phyloP scores from a whole-genome alignment of 768 basidiomycete genomes.

The Kwoniella botswanensis region DNA sequence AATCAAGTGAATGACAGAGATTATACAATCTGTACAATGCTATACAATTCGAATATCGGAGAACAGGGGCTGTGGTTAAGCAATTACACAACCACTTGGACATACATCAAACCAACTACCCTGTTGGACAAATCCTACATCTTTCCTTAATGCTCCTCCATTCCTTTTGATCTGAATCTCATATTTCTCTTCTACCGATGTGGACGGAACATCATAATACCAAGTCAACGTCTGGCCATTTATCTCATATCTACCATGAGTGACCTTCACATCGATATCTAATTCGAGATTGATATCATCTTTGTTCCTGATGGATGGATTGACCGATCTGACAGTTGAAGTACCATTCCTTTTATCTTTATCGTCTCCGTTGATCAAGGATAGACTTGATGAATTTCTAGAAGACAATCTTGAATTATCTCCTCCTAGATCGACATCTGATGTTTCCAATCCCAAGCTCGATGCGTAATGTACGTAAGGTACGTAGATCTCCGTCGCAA shows the following conservation, averaged over 20 bases:
- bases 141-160: slow-evolving; percentile 60
- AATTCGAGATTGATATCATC: slow-evolving; percentile 18
- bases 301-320: not conserved
- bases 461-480: slow-evolving; percentile 80
- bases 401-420: slow-evolving; percentile 4
- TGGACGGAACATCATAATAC: slow-evolving; percentile 61
- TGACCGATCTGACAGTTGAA: slow-evolving; percentile 12
- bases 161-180: slow-evolving; percentile 61
- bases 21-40: no score
- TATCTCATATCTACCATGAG: slow-evolving; percentile 63
- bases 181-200: slow-evolving; percentile 50
- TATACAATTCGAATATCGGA: not conserved
- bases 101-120: slow-evolving; percentile 52
- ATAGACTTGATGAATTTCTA: slow-evolving; percentile 6
- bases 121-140: slow-evolving; percentile 30
- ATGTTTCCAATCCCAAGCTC: slow-evolving; percentile 23
- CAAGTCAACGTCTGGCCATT: slow-evolving; percentile 65
- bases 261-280: slow-evolving; percentile 55
- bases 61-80: slow-evolving; percentile 1
- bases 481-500: slow-evolving; percentile 87
- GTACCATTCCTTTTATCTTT: not conserved
- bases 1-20: not conserved
- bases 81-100: slow-evolving; percentile 41
- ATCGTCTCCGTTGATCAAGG: slow-evolving; percentile 5
- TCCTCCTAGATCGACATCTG: not conserved